Base-by-base conservation (phyloP, 1,284 basidiomycete species). In the Athelia sp. region DNA sequence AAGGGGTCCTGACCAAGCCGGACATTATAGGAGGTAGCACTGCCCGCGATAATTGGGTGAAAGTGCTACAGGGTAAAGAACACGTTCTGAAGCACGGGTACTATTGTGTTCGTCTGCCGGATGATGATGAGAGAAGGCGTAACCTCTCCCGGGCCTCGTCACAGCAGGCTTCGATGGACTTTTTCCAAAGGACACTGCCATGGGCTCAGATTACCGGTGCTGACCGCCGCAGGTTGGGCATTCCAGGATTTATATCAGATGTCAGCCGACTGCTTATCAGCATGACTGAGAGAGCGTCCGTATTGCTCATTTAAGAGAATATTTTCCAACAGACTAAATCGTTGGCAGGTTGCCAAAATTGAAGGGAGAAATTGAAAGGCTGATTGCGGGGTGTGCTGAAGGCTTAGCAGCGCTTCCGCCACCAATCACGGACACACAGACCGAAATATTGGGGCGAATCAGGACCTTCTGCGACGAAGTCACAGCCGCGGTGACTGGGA, bases 1-100 rank as follows among this genome's bases (percentile, higher is more conserved):
- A 38, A 83, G 81, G 78, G n/a, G 74, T 86, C 0, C 64, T 85
- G 19, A 86, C 84, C 0, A 87, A 87, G 53, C 81, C 83, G 0
- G 84, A 87, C 46, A 70, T 65, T 4, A 43, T 60, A 0, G 81
- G 80, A 13, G 71, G 75, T 0, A 72, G 67, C 8, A 71, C 70
- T 42, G 47, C 68, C 2, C 74, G 63, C 10, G 52, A 66, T 17
- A 52, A 57, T 34, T 85, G 83, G 81, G 62, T 70, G n/a, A 70
- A 74, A 1, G 67, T 82, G 1, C 63, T 85, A n/a, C 72, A 79
- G 53, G 78, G 78, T 19, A 63, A 61, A 13, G 15, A 49, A 4
- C 62, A 80, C 52, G 51, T 29, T 1, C 68, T 84, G 10, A 71
- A 58, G 14, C 81, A 81, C 45, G 84, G 84, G 0, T 87, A 85